These are phyloP conservation scores for Ballota nigra DNA, from an alignment of 257 asterid genomes.

Conservation along the genomic window DNA sequence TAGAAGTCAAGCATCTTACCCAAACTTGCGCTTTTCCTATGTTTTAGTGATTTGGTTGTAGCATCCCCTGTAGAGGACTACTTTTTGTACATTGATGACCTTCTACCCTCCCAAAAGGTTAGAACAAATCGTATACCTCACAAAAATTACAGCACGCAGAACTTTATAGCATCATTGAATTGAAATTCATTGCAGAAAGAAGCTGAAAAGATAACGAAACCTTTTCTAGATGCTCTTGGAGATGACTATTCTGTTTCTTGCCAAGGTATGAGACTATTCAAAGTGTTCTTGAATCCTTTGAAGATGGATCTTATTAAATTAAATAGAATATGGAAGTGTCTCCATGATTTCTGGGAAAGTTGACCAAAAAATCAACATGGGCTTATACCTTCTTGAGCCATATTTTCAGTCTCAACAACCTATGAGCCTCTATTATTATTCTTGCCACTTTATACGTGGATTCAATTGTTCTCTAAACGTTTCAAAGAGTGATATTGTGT, in stretches of 20 bases:
- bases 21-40: slow-evolving; percentile 13
- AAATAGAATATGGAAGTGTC: neutral
- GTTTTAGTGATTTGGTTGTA: slow-evolving; percentile 76
- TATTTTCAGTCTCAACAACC: too few species aligned
- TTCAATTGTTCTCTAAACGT: neutral
- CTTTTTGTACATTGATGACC: slow-evolving; percentile 81
- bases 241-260: slow-evolving; percentile 83
- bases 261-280: slow-evolving; percentile 49
- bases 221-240: slow-evolving; percentile 90
- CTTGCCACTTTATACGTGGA: neutral
- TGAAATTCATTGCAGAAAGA: slow-evolving; percentile 47
- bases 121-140: slow-evolving; percentile 3
- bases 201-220: slow-evolving; percentile 61
- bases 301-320: neutral
- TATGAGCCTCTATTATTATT: neutral
- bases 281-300: neutral
- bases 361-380: neutral
- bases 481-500: neutral
- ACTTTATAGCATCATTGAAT: slow-evolving; percentile 13
- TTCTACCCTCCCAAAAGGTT: slow-evolving; percentile 74
- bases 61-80: slow-evolving; percentile 89
- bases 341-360: neutral
- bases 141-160: slow-evolving; percentile 7
- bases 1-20: neutral
- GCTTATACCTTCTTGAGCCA: neutral